Conservation (phyloP, 495 filamentous ascomycete species). For the Hypoxylon fragiforme region DNA sequence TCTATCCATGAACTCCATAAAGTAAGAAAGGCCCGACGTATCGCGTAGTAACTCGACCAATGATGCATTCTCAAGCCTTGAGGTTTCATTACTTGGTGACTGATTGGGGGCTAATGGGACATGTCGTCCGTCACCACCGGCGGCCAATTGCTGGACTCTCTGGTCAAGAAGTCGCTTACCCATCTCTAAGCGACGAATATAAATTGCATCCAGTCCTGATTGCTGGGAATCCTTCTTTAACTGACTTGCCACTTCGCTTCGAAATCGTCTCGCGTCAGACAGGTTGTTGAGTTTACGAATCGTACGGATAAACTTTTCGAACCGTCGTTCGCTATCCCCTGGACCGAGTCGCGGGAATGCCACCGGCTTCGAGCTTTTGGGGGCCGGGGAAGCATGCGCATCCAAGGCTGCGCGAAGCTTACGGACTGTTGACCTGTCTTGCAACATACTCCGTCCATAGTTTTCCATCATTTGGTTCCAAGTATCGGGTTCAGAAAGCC, state of each 20-base stretch:
- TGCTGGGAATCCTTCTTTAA: conserved; percentile 81
- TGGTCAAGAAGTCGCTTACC: conserved; percentile 90
- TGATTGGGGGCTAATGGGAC: conserved; percentile 36
- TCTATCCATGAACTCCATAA: conserved; percentile 99
- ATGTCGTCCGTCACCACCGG: conserved; percentile 58
- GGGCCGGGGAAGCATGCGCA: conserved; percentile 85
- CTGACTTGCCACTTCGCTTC: conserved; percentile 91
- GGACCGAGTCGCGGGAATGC: conserved; percentile 65
- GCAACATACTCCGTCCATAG: conserved; percentile 82
- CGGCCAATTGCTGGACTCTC: conserved; percentile 79
- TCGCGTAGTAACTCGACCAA: conserved; percentile 83
- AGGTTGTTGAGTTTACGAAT: conserved; percentile 87
- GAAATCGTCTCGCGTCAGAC: conserved; percentile 89
- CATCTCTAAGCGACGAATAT: conserved; percentile 84
- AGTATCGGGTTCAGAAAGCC: conserved; percentile 86
- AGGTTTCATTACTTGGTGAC: conserved; percentile 46
- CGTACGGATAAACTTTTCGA: conserved; percentile 90
- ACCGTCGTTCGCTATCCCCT: conserved; percentile 82
- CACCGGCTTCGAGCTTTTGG: conserved; percentile 63
- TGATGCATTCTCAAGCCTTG: conserved; percentile 69
- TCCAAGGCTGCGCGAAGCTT: conserved; percentile 93
- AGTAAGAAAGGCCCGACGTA: conserved; percentile 89
- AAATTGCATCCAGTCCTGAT: conserved; percentile 78
- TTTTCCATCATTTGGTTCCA: conserved; percentile 97
- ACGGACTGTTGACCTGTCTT: conserved; percentile 93